Evolutionary conservation across 306 rosid species (phyloP), one percentile per base, ranked within the genome.

Genomic region (Cucumis sativus): DNA sequence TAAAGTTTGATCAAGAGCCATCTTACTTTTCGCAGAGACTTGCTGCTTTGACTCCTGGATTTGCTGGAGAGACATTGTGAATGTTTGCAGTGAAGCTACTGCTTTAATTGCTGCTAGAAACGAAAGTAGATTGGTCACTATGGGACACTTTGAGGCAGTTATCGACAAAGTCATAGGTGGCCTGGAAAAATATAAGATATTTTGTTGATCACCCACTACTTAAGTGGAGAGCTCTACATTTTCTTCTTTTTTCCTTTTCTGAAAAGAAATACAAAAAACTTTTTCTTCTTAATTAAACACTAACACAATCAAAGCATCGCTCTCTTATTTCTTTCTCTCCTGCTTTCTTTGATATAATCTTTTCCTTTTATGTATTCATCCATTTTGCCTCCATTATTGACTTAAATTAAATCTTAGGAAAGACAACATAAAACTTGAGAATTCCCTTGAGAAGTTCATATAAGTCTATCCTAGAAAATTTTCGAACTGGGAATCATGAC

Each of bases 41-140:
- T 73, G 97, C 98, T 55, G 97, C 97, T 52, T 89, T 90, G 35
- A 94, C 97, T 39, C 98, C 98, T 55, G 98, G 98, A 76, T 91
- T 94, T 89, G 94, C 97, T 37, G 98, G 97, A 76, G 97, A 30
- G 98, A 90, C 87, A 94, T 94, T 87, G 98, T 96, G 45, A 94
- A 94, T 89, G 93, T 94, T 61, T 94, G 98, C 82, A 94, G 90
- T 40, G 98, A 94, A 85, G 1, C 52, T 81, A 2, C 52, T 81
- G 98, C 97, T 77, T 79, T 94, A 62, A 89, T 94, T 86, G 97
- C 98, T 78, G 98, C 98, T 23, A 94, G 98, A 76, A 13, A 45
- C 74, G 94, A 89, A 52, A 80, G 82, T 81, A 43, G 82, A 65
- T 81, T 82, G 78, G 89, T 94, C 80, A 85, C 90, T 54, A 88